Base-by-base conservation (phyloP, 2,329 filamentous ascomycete genomes). In the Pezicula carpinea region DNA sequence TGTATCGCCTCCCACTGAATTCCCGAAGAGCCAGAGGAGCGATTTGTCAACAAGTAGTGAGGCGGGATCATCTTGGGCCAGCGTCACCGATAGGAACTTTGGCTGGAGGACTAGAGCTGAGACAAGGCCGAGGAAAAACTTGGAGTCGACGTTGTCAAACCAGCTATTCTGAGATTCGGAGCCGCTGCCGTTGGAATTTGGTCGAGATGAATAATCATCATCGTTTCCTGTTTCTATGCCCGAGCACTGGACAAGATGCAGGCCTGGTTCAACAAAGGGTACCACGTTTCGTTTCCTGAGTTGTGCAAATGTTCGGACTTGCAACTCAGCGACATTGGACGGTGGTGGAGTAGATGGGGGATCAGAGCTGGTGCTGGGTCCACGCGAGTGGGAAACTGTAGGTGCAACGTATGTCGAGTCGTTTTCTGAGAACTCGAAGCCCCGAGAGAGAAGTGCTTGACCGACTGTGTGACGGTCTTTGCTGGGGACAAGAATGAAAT, bases 401-500 rank as follows among this genome's bases (percentile, higher is more conserved):
- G 63, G 69, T 69, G 80, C 83, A 47, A 84, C 78, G 62, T 85
- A 95, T 31, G 70, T 79, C 44, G 84, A 80, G 52, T 82, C 80
- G 44, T 79, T 79, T 53, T 86, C 82, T 53, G 89, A 85, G 57
- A 96, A 91, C 58, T 86, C 83, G 62, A 96, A 96, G 1, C 90
- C 90, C 39, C 86, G 81, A 15, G 83, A 79, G 50, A 92, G 76
- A 5, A 97, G 74, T 0, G 89, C 86, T 48, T 82, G 75, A 29
- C 89, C 81, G 40, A 97, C 91, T 33, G 83, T 84, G 21, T 78
- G 71, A 43, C 85, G 82, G 59, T 86, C 82, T 62, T 83, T 87
- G 44, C 76, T 76, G 1, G 93, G 91, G 1, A 96, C 89, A 31
- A 97, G 77, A 58, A 99, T 95, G 68, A 96, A 97, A 70, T 99